A percentile compares a stretch with the other conserved stretches of the same genome.
phyloP scores from a whole-genome alignment of 2,329 filamentous ascomycete genomes.

The Penicillium verrucosum region DNA sequence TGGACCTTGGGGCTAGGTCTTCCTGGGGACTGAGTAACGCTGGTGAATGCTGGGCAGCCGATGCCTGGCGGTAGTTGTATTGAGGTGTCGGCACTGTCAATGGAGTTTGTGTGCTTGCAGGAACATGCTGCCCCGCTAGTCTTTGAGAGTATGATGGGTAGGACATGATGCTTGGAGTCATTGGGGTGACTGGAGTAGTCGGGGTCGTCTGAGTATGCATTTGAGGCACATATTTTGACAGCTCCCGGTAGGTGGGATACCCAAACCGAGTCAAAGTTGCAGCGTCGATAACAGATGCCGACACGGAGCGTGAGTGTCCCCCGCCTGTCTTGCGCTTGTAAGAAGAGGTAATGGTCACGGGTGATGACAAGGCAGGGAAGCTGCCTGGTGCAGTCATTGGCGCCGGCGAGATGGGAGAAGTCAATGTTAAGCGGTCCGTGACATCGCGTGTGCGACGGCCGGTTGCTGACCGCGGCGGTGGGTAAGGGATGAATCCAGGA shows the following conservation, averaged over 20 bases:
- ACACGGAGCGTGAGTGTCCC: conserved; percentile 57
- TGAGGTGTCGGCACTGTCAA: conserved; percentile 30
- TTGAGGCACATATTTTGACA: conserved; percentile 57
- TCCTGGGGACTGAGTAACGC: conserved; percentile 23
- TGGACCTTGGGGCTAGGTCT: conserved; percentile 44
- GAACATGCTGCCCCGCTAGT: conserved; percentile 32
- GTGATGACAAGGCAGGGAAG: conserved; percentile 59
- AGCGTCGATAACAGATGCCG: conserved; percentile 66
- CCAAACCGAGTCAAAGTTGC: conserved; percentile 66
- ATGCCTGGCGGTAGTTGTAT: conserved; percentile 25
- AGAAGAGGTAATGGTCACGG: conserved; percentile 54
- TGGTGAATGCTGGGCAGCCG: conserved; percentile 27
- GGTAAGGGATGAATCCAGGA: conserved; percentile 52
- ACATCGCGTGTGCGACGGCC: conserved; percentile 48
- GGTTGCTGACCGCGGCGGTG: conserved; percentile 42
- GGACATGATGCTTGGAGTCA: conserved; percentile 37
- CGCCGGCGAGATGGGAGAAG: conserved; percentile 47
- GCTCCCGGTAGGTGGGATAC: conserved; percentile 79
- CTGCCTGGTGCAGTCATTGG: conserved; percentile 28
- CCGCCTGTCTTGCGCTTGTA: conserved; percentile 40
- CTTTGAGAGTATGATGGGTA: conserved; percentile 36
- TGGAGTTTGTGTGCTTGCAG: conserved; percentile 36
- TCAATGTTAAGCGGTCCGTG: conserved; percentile 42
- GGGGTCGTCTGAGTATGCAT: conserved; percentile 43
- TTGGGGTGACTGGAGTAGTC: conserved; percentile 40